These are phyloP conservation scores for Typha latifolia DNA, from an alignment of 176 grass and related monocot species.

Conservation along the genomic window DNA sequence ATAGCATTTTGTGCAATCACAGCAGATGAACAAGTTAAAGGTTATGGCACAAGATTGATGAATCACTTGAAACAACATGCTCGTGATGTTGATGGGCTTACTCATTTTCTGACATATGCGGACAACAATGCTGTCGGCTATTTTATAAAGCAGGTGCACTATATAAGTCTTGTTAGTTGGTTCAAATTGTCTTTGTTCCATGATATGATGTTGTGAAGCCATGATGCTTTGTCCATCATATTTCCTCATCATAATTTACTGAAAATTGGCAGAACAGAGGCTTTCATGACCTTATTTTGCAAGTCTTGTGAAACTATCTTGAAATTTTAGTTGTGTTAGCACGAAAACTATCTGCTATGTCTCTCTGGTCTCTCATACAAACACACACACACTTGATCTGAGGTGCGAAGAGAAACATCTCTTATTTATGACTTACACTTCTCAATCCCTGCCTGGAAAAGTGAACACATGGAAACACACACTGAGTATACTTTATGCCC, in stretches of 20 bases:
- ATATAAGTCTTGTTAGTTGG: not conserved
- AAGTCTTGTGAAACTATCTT: not conserved
- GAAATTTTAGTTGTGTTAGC: too few relatives aligned
- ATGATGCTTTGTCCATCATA: not conserved
- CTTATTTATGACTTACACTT: too few relatives aligned
- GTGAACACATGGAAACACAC: too few relatives aligned
- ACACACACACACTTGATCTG: too few relatives aligned
- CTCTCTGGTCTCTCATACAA: too few relatives aligned
- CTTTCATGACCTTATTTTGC: not conserved
- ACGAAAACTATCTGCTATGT: too few relatives aligned
- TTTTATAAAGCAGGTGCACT: conserved; percentile 87
- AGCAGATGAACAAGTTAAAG: conserved; percentile 99
- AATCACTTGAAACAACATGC: conserved; percentile 99
- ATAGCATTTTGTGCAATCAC: conserved; percentile 99
- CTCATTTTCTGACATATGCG: conserved; percentile 98
- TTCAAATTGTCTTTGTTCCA: not conserved
- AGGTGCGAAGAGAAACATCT: too few relatives aligned
- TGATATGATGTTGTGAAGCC: too few relatives aligned
- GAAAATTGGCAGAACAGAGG: too few relatives aligned
- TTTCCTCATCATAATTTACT: not conserved
- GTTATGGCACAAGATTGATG: conserved; percentile 99
- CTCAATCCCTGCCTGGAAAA: too few relatives aligned
- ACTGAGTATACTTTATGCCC: too few relatives aligned
- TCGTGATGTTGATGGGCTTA: conserved; percentile 82
- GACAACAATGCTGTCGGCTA: conserved; percentile 99